These are phyloP conservation scores for Beauveria rudraprayagi DNA, from an alignment of 2,329 filamentous ascomycete species.

Conservation along the genomic window DNA sequence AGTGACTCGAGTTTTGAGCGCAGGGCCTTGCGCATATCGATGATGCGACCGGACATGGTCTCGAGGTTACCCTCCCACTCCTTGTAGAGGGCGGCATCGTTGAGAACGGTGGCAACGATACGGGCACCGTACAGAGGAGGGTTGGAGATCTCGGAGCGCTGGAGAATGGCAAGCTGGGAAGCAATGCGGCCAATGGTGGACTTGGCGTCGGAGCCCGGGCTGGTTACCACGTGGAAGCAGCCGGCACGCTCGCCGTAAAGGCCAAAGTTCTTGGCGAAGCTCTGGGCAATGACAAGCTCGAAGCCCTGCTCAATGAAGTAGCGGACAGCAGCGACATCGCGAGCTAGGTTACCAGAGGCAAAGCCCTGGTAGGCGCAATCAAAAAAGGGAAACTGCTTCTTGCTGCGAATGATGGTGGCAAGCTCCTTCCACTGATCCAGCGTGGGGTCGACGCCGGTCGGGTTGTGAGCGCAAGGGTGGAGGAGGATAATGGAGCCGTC, in stretches of 20 bases:
- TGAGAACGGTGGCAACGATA: slow-evolving; percentile 77
- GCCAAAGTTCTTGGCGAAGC: slow-evolving; percentile 97
- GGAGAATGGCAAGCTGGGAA: slow-evolving; percentile 85
- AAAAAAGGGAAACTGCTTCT: slow-evolving; percentile 94
- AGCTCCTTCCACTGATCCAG: slow-evolving; percentile 91
- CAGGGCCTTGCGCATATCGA: slow-evolving; percentile 75
- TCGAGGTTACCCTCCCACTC: slow-evolving; percentile 90
- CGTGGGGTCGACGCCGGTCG: slow-evolving; percentile 92
- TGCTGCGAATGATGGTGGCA: slow-evolving; percentile 64
- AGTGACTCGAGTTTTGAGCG: slow-evolving; percentile 74
- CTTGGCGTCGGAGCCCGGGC: slow-evolving; percentile 58
- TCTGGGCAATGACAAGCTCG: slow-evolving; percentile 81
- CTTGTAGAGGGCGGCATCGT: slow-evolving; percentile 70
- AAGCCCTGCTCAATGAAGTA: slow-evolving; percentile 92
- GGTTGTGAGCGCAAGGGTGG: slow-evolving; percentile 96
- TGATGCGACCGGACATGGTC: slow-evolving; percentile 94
- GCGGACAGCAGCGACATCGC: slow-evolving; percentile 85
- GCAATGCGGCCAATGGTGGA: slow-evolving; percentile 58
- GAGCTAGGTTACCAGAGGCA: slow-evolving; percentile 77
- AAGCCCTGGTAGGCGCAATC: slow-evolving; percentile 98
- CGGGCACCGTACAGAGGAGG: slow-evolving; percentile 90
- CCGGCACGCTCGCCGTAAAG: slow-evolving; percentile 94
- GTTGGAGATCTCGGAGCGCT: slow-evolving; percentile 96
- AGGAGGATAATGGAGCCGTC: slow-evolving; percentile 79
- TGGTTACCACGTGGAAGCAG: slow-evolving; percentile 88